phyloP scores from a whole-genome alignment of 1,139 yeast species.

The Sugiyamaella paludigena region DNA sequence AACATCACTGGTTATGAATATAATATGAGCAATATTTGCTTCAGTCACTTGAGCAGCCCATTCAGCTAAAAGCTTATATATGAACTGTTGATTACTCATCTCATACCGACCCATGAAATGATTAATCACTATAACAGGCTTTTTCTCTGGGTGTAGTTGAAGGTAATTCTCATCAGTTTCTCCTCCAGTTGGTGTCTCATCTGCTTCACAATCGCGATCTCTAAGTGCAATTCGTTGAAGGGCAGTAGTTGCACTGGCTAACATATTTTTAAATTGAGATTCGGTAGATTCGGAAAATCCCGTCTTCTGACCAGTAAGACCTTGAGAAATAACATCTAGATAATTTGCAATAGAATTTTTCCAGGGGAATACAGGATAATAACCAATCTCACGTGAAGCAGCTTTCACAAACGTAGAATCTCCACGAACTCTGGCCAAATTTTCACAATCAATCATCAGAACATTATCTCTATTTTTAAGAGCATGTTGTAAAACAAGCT shows the following conservation, averaged over 20 bases:
- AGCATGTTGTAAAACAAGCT: slow-evolving; percentile 69
- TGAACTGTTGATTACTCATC: slow-evolving; percentile 57
- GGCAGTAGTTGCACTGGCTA: slow-evolving; percentile 69
- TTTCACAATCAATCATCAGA: slow-evolving; percentile 75
- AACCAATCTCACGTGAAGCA: slow-evolving; percentile 78
- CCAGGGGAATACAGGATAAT: slow-evolving; percentile 94
- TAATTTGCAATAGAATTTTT: slow-evolving; percentile 74
- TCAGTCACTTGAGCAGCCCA: slow-evolving; percentile 83
- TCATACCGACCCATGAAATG: slow-evolving; percentile 59
- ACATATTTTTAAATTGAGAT: slow-evolving; percentile 77
- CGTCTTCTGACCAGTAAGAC: slow-evolving; percentile 90
- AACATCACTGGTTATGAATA: slow-evolving; percentile 81
- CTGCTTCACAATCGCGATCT: slow-evolving; percentile 14
- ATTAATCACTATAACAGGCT: slow-evolving; percentile 84
- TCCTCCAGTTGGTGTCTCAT: background rate
- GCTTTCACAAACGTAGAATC: slow-evolving; percentile 66
- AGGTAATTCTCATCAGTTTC: slow-evolving; percentile 76
- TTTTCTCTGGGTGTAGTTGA: slow-evolving; percentile 79
- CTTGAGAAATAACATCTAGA: slow-evolving; percentile 82
- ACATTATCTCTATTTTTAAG: slow-evolving; percentile 57
- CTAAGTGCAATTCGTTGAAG: slow-evolving; percentile 65
- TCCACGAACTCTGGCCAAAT: slow-evolving; percentile 62
- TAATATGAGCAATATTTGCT: slow-evolving; percentile 83
- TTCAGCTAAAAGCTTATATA: slow-evolving; percentile 76
- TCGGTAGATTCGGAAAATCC: slow-evolving; percentile 87